phyloP scores from a whole-genome alignment of 805 yeast genomes.

The Myxozyma geophila region DNA sequence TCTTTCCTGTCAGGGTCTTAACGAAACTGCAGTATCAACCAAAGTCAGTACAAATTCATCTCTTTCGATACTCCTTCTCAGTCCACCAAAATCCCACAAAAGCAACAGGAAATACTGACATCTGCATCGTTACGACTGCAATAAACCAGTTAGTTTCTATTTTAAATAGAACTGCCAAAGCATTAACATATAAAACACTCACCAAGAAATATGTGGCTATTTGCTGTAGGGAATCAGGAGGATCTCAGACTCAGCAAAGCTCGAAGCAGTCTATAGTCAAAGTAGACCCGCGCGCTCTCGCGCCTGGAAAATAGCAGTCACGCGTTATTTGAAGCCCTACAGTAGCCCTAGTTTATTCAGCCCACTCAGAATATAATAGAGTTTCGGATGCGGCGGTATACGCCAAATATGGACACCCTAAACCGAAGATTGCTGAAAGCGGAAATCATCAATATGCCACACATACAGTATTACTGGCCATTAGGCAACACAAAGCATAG shows the following conservation, averaged over 20 bases:
- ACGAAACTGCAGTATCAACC: conserved; percentile 41
- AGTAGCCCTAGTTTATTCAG: background rate
- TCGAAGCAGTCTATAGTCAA: background rate
- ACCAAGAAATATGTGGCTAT: conserved; percentile 10
- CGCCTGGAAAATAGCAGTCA: conserved; percentile 1
- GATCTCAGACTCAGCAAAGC: background rate
- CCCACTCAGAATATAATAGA: background rate
- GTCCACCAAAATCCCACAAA: background rate
- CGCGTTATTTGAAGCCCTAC: background rate
- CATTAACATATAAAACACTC: background rate
- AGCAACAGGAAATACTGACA: conserved; percentile 23
- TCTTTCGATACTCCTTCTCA: background rate
- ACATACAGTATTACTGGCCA: no score
- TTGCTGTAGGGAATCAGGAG: conserved; percentile 2
- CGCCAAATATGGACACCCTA: background rate
- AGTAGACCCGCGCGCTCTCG: background rate
- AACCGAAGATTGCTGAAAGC: conserved; percentile 6
- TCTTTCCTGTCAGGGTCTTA: conserved; percentile 47
- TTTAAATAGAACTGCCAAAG: background rate
- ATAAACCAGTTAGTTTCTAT: background rate
- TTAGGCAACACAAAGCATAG: no score
- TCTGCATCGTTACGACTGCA: conserved; percentile 32
- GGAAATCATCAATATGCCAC: background rate
- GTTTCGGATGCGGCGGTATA: background rate
- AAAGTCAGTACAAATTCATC: conserved; percentile 5